phyloP scores from a whole-genome alignment of 768 basidiomycete species.

The Mycena vulgaris region DNA sequence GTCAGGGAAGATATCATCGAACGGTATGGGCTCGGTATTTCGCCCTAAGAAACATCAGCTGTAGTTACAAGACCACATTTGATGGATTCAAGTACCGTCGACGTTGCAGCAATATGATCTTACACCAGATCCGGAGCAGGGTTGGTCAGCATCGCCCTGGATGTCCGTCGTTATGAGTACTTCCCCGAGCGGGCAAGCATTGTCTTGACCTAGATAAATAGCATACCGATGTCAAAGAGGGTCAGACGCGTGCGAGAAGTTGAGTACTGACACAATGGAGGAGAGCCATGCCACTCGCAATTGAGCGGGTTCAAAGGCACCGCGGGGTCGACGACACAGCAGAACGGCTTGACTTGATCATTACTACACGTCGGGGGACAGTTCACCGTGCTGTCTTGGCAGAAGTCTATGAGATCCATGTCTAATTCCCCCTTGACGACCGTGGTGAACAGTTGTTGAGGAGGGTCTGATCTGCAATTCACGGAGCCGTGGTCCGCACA shows the following conservation, averaged over 20 bases:
- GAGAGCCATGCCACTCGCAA: constrained; percentile 19
- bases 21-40: constrained; percentile 32
- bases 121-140: constrained; percentile 34
- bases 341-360: constrained; percentile 12
- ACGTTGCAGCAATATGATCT: constrained; percentile 40
- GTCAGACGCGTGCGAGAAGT: no score
- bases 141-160: constrained; percentile 38
- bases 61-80: background rate
- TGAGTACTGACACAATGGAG: constrained; percentile 39
- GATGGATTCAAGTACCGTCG: constrained; percentile 5
- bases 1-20: constrained; percentile 38
- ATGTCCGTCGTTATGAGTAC: constrained; percentile 39
- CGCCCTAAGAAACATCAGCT: background rate
- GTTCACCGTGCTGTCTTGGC: constrained; percentile 7
- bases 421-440: constrained; percentile 16
- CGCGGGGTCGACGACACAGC: constrained; percentile 6
- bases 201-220: constrained; percentile 8
- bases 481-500: background rate
- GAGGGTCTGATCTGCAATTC: background rate
- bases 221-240: no score
- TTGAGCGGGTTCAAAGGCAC: background rate
- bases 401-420: constrained; percentile 3
- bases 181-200: constrained; percentile 13
- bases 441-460: constrained; percentile 4
- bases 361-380: constrained; percentile 19